A percentile compares a stretch with the other conserved stretches of the same genome.
These are phyloP conservation scores for Boletus edulis DNA, from an alignment of 768 basidiomycete genomes.

Conservation along the genomic window DNA sequence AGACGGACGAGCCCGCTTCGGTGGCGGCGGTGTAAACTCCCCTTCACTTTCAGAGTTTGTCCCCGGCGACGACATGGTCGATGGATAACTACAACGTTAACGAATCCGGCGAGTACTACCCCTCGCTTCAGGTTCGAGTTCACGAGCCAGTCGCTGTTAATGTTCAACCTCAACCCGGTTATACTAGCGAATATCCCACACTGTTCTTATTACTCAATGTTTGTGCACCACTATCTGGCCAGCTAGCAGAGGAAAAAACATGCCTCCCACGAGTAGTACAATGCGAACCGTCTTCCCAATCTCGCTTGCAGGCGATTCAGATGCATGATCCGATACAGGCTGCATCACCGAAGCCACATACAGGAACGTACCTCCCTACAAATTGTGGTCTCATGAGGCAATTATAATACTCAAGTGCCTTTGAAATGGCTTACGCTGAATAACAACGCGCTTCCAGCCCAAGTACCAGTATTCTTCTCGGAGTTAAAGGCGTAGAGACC, in stretches of 20 bases:
- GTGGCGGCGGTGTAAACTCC: conserved; percentile 28
- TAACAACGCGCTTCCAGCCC: conserved; percentile 77
- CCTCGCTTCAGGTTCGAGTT: background rate
- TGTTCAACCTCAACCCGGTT: background rate
- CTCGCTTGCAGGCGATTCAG: conserved; percentile 35
- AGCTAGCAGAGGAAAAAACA: conserved; percentile 66
- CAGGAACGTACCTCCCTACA: conserved; percentile 87
- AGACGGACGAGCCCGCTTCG: conserved; percentile 39
- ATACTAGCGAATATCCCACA: background rate
- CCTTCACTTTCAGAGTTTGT: conserved; percentile 30
- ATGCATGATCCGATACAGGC: conserved; percentile 55
- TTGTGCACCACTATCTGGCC: conserved; percentile 61
- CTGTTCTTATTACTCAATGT: conserved; percentile 30
- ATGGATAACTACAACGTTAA: conserved; percentile 1
- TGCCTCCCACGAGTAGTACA: conserved; percentile 58
- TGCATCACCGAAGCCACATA: conserved; percentile 94
- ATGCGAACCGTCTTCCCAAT: conserved; percentile 47
- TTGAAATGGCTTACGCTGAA: conserved; percentile 62
- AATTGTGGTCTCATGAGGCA: background rate
- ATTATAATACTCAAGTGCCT: background rate
- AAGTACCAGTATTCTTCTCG: conserved; percentile 39
- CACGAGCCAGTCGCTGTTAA: background rate
- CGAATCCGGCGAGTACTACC: background rate
- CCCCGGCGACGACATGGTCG: conserved; percentile 27
- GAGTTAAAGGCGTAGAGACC: conserved; percentile 51